Evolutionary conservation across 2,329 filamentous ascomycete genomes (phyloP).

Genomic region (Nemania sp.): DNA sequence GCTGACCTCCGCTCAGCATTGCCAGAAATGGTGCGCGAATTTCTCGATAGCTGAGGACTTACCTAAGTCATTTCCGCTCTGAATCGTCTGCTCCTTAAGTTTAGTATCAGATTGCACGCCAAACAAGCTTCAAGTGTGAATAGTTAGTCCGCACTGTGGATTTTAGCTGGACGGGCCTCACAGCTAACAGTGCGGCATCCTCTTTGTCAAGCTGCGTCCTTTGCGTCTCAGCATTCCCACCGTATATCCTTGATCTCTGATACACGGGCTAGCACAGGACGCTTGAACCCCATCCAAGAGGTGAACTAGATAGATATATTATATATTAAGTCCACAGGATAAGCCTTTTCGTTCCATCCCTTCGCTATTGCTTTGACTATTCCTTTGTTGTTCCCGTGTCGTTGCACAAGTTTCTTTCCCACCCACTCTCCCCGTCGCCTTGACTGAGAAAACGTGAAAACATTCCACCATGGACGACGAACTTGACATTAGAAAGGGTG

Average conservation of each 20-base stretch:
- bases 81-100: constrained; percentile 7
- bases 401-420: background rate
- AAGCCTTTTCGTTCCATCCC: background rate
- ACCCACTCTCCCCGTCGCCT: background rate
- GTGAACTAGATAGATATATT: background rate
- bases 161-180: constrained; percentile 27
- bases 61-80: constrained; percentile 6
- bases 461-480: constrained; percentile 42
- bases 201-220: constrained; percentile 34
- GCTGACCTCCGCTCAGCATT: constrained; percentile 4
- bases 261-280: background rate
- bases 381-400: background rate
- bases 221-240: constrained; percentile 17
- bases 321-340: background rate
- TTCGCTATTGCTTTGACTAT: background rate
- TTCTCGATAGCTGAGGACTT: constrained; percentile 5
- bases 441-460: background rate
- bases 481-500: constrained; percentile 42
- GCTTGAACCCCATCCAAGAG: background rate
- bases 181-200: constrained; percentile 48
- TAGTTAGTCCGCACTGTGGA: constrained; percentile 42
- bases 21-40: constrained; percentile 37
- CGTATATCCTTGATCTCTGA: background rate
- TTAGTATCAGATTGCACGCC: constrained; percentile 1
- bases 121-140: constrained; percentile 37